phyloP scores from a whole-genome alignment of 2,329 filamentous ascomycete genomes.

The Nothophoma quercina region DNA sequence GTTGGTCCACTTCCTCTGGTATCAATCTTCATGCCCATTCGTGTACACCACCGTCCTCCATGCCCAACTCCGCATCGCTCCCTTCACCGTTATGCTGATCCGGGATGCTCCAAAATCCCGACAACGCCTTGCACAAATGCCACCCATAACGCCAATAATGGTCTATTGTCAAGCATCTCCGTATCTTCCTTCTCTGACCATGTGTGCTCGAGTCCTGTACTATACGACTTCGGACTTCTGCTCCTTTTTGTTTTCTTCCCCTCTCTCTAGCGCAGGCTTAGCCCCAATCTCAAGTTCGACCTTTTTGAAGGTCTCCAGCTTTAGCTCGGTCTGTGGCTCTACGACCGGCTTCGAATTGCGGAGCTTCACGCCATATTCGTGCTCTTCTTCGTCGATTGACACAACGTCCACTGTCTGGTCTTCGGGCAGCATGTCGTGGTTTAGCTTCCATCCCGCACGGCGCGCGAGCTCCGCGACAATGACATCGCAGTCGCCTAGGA shows the following conservation, averaged over 20 bases:
- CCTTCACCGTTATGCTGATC: neutral
- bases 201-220: neutral
- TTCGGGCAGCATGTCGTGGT: slow-evolving; percentile 83
- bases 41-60: neutral
- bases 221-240: neutral
- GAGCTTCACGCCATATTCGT: slow-evolving; percentile 41
- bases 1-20: neutral
- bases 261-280: neutral
- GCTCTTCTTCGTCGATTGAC: slow-evolving; percentile 39
- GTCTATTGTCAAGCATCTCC: neutral
- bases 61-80: neutral
- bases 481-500: slow-evolving; percentile 93
- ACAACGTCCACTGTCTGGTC: slow-evolving; percentile 67
- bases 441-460: slow-evolving; percentile 79
- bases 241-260: neutral
- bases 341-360: slow-evolving; percentile 25
- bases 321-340: slow-evolving; percentile 15
- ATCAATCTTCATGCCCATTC: neutral
- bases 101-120: neutral
- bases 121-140: slow-evolving; percentile 2
- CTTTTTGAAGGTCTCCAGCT: slow-evolving; percentile 6
- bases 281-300: neutral
- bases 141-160: slow-evolving; percentile 3
- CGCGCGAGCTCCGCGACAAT: slow-evolving; percentile 87
- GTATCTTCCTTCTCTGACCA: neutral